Evolutionary conservation across 1,139 yeast species (phyloP).

Genomic region (Groenewaldozyma auringiensis): DNA sequence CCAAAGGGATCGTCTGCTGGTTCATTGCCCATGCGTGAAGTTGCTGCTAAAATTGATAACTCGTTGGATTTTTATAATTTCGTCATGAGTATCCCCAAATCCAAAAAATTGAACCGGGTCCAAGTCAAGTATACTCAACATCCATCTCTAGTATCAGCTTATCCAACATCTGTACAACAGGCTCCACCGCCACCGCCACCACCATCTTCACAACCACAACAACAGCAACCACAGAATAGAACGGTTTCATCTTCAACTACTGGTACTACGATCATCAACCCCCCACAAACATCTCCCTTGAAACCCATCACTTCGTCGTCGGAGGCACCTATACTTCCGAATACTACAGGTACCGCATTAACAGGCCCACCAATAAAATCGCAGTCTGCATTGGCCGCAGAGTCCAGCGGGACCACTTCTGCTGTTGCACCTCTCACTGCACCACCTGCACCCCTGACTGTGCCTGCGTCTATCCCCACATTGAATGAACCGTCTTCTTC

Average conservation of each 20-base stretch:
- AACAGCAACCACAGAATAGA: neutral
- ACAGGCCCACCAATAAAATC: neutral
- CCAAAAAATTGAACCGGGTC: slow-evolving; percentile 27
- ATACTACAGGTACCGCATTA: slow-evolving; percentile 2
- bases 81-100: slow-evolving; percentile 37
- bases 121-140: slow-evolving; percentile 12
- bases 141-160: slow-evolving; percentile 7
- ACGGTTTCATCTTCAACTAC: neutral
- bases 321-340: slow-evolving; percentile 6
- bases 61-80: slow-evolving; percentile 74
- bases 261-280: neutral
- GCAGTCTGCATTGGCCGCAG: neutral
- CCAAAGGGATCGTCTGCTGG: slow-evolving; percentile 26
- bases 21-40: slow-evolving; percentile 60
- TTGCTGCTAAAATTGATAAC: slow-evolving; percentile 72
- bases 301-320: neutral
- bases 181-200: slow-evolving; percentile 3
- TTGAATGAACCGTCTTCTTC: neutral
- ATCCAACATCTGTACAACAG: slow-evolving; percentile 4
- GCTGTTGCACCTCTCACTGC: neutral
- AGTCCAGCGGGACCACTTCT: neutral
- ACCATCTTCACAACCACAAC: slow-evolving; percentile 3
- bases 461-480: neutral
- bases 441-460: neutral
- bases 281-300: neutral